A percentile compares a stretch with the other conserved stretches of the same genome.
Evolutionary conservation across 2,329 filamentous ascomycete species (phyloP).

Genomic region (Colletotrichum neosansevieriae): DNA sequence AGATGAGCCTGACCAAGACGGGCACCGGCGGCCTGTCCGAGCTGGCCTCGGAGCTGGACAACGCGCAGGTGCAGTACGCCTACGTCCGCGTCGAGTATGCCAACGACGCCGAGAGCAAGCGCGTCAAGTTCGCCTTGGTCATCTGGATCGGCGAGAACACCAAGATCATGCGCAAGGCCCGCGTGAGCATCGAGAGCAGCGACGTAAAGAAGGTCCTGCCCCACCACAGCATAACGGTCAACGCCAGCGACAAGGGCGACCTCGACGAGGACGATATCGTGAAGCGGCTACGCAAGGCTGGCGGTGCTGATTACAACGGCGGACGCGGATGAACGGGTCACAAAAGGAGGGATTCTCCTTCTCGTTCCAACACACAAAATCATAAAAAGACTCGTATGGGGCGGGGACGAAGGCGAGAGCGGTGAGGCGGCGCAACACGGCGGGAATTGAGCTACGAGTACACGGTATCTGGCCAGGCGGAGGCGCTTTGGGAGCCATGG

Average conservation of each 20-base stretch:
- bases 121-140: conserved; percentile 76
- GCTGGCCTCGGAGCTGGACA: conserved; percentile 67
- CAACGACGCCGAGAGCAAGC: conserved; percentile 76
- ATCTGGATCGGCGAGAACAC: conserved; percentile 76
- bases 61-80: conserved; percentile 72
- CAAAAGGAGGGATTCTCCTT: neutral
- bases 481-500: conserved; percentile 35
- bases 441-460: conserved; percentile 33
- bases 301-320: conserved; percentile 79
- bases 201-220: conserved; percentile 72
- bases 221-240: conserved; percentile 75
- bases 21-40: conserved; percentile 72
- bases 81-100: conserved; percentile 77
- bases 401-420: neutral
- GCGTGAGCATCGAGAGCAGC: conserved; percentile 75
- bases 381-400: neutral
- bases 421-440: conserved; percentile 9
- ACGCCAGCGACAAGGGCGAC: conserved; percentile 70
- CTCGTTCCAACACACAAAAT: neutral
- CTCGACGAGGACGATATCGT: conserved; percentile 73
- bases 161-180: conserved; percentile 77
- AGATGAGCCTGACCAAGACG: conserved; percentile 66
- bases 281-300: conserved; percentile 70
- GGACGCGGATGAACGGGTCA: conserved; percentile 62
- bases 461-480: conserved; percentile 37